phyloP scores from a whole-genome alignment of 148 eudicot species.

The Fagopyrum tataricum region DNA sequence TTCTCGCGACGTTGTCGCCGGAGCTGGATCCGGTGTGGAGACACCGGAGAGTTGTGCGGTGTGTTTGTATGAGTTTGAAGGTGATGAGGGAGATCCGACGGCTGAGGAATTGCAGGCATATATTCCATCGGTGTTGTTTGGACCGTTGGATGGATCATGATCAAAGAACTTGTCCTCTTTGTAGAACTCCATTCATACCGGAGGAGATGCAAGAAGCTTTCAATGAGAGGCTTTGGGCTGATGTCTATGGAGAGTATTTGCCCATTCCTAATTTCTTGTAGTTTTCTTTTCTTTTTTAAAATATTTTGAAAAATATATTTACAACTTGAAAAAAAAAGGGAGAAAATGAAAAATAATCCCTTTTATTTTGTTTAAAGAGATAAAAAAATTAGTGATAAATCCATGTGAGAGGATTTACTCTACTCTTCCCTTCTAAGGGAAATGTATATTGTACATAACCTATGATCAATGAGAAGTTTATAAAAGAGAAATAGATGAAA shows the following conservation, averaged over 20 bases:
- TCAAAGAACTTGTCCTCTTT: conserved; percentile 51
- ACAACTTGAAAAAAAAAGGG: background rate
- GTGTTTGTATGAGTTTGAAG: conserved; percentile 41
- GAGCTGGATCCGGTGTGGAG: conserved; percentile 48
- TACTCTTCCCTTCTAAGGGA: background rate
- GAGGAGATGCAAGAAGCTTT: conserved; percentile 48
- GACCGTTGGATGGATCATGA: conserved; percentile 54
- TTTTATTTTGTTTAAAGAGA: background rate
- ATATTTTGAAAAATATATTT: conserved; percentile 15
- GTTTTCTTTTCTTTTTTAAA: conserved; percentile 46
- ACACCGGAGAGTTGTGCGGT: conserved; percentile 56
- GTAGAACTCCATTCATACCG: conserved; percentile 43
- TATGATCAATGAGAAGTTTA: background rate
- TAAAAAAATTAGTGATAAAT: background rate
- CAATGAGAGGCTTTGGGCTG: conserved; percentile 72
- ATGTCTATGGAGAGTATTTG: conserved; percentile 20
- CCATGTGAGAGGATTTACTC: background rate
- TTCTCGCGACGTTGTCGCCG: conserved; percentile 34
- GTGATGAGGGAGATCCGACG: conserved; percentile 45
- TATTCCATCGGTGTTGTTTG: conserved; percentile 40
- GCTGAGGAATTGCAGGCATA: conserved; percentile 41
- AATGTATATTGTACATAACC: conserved; percentile 10
- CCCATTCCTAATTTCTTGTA: conserved; percentile 43
- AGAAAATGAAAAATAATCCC: background rate
- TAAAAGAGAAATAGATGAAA: background rate